Evolutionary conservation across 1,284 basidiomycete species (phyloP), one percentile per base, ranked within the genome.

Genomic region (Boletellus sp.): DNA sequence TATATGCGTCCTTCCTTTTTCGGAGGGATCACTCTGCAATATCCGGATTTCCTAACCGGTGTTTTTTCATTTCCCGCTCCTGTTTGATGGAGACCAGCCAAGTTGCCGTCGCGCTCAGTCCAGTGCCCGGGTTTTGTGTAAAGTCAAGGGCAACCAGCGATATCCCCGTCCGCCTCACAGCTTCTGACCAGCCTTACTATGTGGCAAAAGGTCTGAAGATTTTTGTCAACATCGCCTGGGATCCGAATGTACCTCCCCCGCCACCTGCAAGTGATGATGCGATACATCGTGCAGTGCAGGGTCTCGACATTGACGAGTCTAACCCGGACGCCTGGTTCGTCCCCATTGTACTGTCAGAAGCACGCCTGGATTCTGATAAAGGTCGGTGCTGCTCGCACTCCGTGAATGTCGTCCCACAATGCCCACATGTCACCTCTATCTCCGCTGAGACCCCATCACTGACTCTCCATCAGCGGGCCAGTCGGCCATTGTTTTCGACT

Each of bases 161-260:
- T 12, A 44, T 53, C 1, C 38, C 51, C 12, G 49, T 67, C 12
- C 52, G 43, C 15, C 32, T 52, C 22, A 53, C 57, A 32, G 48
- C 57, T 33, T 42, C 51, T 6, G 45, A 39, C 30, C 19, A 50
- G n/a, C 51, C 49, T 13, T 42, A 15, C 7, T 52, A 33, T 5
- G 68, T 86, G 21, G 72, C 77, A 16, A 66, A 72, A 32, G 78
- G 75, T 22, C 65, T 69, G 54, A 90, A 90, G 65, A 66, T 89
- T 16, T 90, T 90, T 63, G 69, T 89, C 33, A 90, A 90, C 62
- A 71, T 90, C 12, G 80, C 82, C 19, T 89, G 81, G 78, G 84
- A 86, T 54, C 28, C 68, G 12, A 76, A 80, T 55, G 78, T 89
- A 0, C 87, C 87, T 8, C 74, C 83, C 0, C 85, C 88, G 0